These are phyloP conservation scores for Colletotrichum lupini DNA, from an alignment of 2,329 filamentous ascomycete genomes.

Conservation along the genomic window DNA sequence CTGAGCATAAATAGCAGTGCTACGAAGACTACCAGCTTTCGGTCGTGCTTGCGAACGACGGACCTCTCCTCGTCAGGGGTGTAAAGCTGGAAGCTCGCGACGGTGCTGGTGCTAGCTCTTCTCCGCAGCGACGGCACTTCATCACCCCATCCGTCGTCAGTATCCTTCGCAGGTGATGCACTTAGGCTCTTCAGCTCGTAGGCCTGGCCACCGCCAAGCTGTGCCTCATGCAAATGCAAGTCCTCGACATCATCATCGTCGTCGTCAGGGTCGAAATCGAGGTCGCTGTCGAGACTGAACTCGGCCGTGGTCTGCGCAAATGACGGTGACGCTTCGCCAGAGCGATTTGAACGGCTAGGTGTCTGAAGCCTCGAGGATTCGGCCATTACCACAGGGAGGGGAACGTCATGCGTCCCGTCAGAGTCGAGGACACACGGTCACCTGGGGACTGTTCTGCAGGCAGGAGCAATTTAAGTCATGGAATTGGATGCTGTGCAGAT, in stretches of 20 bases:
- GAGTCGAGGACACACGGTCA: background rate
- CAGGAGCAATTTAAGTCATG: slow-evolving; percentile 1
- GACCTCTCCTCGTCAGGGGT: slow-evolving; percentile 76
- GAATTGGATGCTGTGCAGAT: background rate
- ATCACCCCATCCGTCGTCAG: slow-evolving; percentile 44
- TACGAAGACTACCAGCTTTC: slow-evolving; percentile 81
- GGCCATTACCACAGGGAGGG: slow-evolving; percentile 11
- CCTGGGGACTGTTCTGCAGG: background rate
- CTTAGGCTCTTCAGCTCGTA: slow-evolving; percentile 44
- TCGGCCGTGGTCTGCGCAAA: slow-evolving; percentile 54
- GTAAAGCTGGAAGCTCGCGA: slow-evolving; percentile 55
- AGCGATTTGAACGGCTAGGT: slow-evolving; percentile 1
- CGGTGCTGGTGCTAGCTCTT: slow-evolving; percentile 45
- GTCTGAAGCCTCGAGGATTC: slow-evolving; percentile 2
- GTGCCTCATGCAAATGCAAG: slow-evolving; percentile 42
- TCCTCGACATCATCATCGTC: slow-evolving; percentile 38
- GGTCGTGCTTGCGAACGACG: slow-evolving; percentile 81
- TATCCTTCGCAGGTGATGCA: slow-evolving; percentile 34
- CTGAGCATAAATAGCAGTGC: slow-evolving; percentile 85
- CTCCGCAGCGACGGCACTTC: slow-evolving; percentile 40
- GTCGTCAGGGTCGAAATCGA: slow-evolving; percentile 40
- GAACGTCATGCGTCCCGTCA: slow-evolving; percentile 1
- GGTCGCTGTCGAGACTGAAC: slow-evolving; percentile 48
- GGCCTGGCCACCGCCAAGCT: slow-evolving; percentile 44
- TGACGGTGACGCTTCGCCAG: slow-evolving; percentile 44